Conservation (phyloP, 208 protist genomes). For the Crithidia brevicula region DNA sequence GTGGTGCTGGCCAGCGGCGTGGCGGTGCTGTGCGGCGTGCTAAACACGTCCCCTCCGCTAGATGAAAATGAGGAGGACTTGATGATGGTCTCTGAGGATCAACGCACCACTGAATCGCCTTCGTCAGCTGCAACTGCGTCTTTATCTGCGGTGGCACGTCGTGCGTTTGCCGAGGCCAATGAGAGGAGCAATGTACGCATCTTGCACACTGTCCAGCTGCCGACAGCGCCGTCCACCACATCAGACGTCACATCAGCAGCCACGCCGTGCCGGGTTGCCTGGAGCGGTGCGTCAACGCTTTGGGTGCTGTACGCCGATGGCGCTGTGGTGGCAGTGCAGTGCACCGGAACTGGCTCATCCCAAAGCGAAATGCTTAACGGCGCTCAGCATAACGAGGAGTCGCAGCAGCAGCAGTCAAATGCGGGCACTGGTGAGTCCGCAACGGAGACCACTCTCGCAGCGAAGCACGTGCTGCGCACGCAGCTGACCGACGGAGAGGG, state of each 20-base stretch:
- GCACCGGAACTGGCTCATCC: neutral
- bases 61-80: neutral
- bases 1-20: conserved; percentile 56
- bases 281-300: conserved; percentile 38
- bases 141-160: neutral
- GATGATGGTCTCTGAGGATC: neutral
- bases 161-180: conserved; percentile 17
- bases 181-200: conserved; percentile 15
- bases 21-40: conserved; percentile 45
- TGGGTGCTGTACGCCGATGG: conserved; percentile 70
- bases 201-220: conserved; percentile 28
- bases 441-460: neutral
- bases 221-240: conserved; percentile 4
- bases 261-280: conserved; percentile 34
- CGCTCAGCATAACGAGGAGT: conserved; percentile 15
- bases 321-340: conserved; percentile 33
- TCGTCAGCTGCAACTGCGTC: neutral
- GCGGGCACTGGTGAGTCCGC: neutral
- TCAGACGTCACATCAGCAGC: neutral
- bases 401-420: neutral
- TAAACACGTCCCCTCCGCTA: neutral
- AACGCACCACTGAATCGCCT: neutral
- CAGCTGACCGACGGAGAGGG: neutral
- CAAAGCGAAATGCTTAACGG: neutral
- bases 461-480: conserved; percentile 4